phyloP scores from a whole-genome alignment of 805 yeast species.

The Lipomyces orientalis region DNA sequence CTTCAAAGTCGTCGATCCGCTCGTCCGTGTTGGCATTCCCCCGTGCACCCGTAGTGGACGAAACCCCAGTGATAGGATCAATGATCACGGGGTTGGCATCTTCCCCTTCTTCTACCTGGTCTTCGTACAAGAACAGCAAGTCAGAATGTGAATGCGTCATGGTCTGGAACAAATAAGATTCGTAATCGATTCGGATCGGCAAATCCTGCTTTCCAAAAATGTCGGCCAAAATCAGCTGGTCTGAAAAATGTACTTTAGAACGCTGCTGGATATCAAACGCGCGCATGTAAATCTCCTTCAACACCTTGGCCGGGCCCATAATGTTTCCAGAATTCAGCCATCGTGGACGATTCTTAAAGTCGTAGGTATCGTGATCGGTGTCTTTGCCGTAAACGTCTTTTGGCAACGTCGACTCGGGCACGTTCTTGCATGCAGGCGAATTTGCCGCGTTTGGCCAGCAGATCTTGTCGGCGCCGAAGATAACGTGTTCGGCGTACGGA shows the following conservation, averaged over 20 bases:
- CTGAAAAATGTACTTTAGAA: slow-evolving; percentile 26
- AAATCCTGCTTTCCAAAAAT: slow-evolving; percentile 32
- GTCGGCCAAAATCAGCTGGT: slow-evolving; percentile 35
- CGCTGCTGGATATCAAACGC: slow-evolving; percentile 32
- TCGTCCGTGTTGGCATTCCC: slow-evolving; percentile 8
- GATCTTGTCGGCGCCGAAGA: slow-evolving; percentile 37
- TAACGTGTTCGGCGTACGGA: slow-evolving; percentile 23
- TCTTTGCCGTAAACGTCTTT: slow-evolving; percentile 29
- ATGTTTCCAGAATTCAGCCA: slow-evolving; percentile 32
- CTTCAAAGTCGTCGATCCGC: slow-evolving; percentile 17
- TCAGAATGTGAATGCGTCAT: slow-evolving; percentile 37
- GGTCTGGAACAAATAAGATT: slow-evolving; percentile 35
- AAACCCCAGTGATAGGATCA: slow-evolving; percentile 10
- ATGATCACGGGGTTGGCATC: slow-evolving; percentile 1
- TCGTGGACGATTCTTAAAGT: slow-evolving; percentile 22
- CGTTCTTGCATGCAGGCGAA: slow-evolving; percentile 32
- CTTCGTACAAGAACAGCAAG: slow-evolving; percentile 29
- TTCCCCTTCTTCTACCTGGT: slow-evolving; percentile 25
- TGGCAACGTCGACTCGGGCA: slow-evolving; percentile 29
- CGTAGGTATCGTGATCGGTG: slow-evolving; percentile 26
- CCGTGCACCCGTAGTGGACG: slow-evolving; percentile 12
- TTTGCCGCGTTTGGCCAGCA: slow-evolving; percentile 35
- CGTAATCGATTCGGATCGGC: slow-evolving; percentile 34
- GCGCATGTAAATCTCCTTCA: slow-evolving; percentile 22
- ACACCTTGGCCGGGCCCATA: slow-evolving; percentile 23